Evolutionary conservation across 768 basidiomycete species (phyloP).

Genomic region (Panus rudis): DNA sequence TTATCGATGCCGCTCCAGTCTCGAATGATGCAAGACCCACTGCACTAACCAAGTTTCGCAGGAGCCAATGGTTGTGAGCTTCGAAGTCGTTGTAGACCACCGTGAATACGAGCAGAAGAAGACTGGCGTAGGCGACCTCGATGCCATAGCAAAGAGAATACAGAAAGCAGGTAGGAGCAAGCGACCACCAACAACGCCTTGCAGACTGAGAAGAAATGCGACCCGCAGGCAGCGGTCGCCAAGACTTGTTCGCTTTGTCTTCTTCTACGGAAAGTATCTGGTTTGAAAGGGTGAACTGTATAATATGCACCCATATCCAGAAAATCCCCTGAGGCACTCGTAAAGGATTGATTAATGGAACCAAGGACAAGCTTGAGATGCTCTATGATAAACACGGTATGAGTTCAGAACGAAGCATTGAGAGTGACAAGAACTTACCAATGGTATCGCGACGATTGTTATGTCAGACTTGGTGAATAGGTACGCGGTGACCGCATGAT

Average conservation of each 20-base stretch:
- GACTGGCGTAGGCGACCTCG: constrained; percentile 6
- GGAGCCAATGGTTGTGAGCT: constrained; percentile 23
- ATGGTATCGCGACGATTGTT: constrained; percentile 24
- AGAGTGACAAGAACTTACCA: constrained; percentile 17
- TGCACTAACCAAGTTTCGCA: constrained; percentile 29
- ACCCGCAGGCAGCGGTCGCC: constrained; percentile 19
- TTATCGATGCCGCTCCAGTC: constrained; percentile 28
- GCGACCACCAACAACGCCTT: constrained; percentile 13
- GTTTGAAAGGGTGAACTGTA: constrained; percentile 24
- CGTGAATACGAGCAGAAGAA: constrained; percentile 11
- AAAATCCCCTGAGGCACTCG: constrained; percentile 8
- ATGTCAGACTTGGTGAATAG: constrained; percentile 32
- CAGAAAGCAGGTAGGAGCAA: constrained; percentile 15
- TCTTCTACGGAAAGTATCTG: constrained; percentile 19
- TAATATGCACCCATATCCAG: constrained; percentile 19
- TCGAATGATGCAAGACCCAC: constrained; percentile 32
- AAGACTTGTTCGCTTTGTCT: constrained; percentile 19
- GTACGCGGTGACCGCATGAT: constrained; percentile 17
- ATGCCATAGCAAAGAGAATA: constrained; percentile 8
- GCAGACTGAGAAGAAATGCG: constrained; percentile 14
- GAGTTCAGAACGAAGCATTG: neutral
- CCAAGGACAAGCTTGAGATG: no score
- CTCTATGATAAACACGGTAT: no score
- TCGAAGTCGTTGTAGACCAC: constrained; percentile 19
- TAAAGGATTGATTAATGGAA: neutral